Evolutionary conservation across 495 filamentous ascomycete genomes (phyloP).

Genomic region (Neurospora sublineolata): DNA sequence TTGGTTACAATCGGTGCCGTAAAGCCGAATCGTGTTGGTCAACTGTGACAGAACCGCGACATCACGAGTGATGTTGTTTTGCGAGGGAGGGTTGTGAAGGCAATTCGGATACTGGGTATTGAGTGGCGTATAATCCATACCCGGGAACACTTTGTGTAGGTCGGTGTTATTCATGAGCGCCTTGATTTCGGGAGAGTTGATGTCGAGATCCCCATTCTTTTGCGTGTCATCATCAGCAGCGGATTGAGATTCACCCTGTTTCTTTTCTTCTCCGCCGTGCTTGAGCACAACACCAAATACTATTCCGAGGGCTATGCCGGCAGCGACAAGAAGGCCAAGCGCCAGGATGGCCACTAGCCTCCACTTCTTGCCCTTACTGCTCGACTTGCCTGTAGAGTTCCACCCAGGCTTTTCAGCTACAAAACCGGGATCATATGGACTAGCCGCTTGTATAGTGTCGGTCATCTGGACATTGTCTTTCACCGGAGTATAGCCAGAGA

Average conservation of each 20-base stretch:
- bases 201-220: slow-evolving; percentile 56
- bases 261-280: slow-evolving; percentile 13
- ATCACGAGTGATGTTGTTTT: slow-evolving; percentile 91
- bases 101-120: slow-evolving; percentile 86
- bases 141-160: slow-evolving; percentile 88
- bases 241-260: slow-evolving; percentile 6
- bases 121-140: slow-evolving; percentile 93
- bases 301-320: slow-evolving; percentile 67
- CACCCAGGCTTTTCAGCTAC: slow-evolving; percentile 44
- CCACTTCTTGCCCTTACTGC: slow-evolving; percentile 53
- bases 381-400: slow-evolving; percentile 37
- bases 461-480: slow-evolving; percentile 12
- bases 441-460: slow-evolving; percentile 15
- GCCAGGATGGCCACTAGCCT: slow-evolving; percentile 53
- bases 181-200: slow-evolving; percentile 70
- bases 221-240: slow-evolving; percentile 31
- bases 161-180: slow-evolving; percentile 64
- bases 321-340: slow-evolving; percentile 48
- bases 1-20: slow-evolving; percentile 97
- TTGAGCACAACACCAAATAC: slow-evolving; percentile 61
- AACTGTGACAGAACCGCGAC: slow-evolving; percentile 84
- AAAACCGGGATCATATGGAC: slow-evolving; percentile 1
- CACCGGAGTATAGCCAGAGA: slow-evolving; percentile 29
- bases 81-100: slow-evolving; percentile 61
- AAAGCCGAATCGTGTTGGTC: slow-evolving; percentile 79